phyloP scores from a whole-genome alignment of 805 yeast genomes.

The Candida nitratophila region DNA sequence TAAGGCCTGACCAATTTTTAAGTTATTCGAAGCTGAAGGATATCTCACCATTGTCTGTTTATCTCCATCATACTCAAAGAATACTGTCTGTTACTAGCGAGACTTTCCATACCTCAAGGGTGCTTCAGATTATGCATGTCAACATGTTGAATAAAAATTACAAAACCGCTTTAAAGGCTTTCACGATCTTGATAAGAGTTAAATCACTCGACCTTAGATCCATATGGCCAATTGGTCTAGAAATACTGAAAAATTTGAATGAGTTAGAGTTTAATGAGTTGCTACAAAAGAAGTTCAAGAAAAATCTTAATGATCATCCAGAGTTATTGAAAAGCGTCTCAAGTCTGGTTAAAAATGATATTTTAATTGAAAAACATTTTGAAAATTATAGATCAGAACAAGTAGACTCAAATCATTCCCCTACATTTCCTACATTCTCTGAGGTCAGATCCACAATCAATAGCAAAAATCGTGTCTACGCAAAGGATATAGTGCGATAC shows the following conservation, averaged over 20 bases:
- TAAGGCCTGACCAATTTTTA: not conserved
- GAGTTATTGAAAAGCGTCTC: constrained; percentile 2
- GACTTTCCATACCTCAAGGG: constrained; percentile 14
- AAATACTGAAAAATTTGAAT: constrained; percentile 33
- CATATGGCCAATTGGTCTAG: constrained; percentile 61
- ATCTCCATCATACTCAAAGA: not conserved
- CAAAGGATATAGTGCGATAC: constrained; percentile 10
- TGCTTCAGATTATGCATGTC: constrained; percentile 41
- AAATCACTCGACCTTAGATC: constrained; percentile 45
- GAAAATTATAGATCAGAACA: not conserved
- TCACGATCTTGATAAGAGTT: constrained; percentile 40
- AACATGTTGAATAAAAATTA: constrained; percentile 44
- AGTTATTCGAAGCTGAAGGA: not conserved
- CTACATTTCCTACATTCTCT: not conserved
- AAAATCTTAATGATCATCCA: not conserved
- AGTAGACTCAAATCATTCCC: not conserved
- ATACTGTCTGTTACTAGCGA: not conserved
- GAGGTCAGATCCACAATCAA: not conserved
- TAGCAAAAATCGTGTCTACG: not conserved
- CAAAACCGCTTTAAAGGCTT: constrained; percentile 47
- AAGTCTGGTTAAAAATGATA: not conserved
- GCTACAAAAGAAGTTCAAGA: not conserved
- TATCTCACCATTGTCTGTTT: not conserved
- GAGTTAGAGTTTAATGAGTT: constrained; percentile 14
- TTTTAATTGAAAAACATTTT: not conserved